Evolutionary conservation across 164 flowering plant species (phyloP).

Genomic region (Litsea cubeba): DNA sequence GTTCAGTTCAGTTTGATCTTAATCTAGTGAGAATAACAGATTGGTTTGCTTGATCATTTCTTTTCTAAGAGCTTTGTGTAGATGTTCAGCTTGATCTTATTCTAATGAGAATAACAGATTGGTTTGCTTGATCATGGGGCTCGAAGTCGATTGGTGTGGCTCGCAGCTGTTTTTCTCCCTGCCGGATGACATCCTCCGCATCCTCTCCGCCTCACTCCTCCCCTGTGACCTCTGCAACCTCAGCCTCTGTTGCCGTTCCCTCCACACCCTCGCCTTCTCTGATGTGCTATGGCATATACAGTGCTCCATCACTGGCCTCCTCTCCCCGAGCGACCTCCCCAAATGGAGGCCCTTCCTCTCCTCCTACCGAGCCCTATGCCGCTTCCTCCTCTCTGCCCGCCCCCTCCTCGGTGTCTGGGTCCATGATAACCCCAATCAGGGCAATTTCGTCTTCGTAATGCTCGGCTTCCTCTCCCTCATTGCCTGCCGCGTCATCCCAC

Average conservation of each 20-base stretch:
- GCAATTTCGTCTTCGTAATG: slow-evolving; percentile 86
- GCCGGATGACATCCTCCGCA: slow-evolving; percentile 68
- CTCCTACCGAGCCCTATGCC: slow-evolving; percentile 65
- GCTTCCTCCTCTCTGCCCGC: slow-evolving; percentile 47
- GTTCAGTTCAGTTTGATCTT: too few species aligned
- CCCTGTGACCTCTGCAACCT: slow-evolving; percentile 69
- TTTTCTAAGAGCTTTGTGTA: too few species aligned
- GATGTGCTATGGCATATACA: slow-evolving; percentile 78
- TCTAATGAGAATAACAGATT: too few species aligned
- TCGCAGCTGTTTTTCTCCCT: slow-evolving; percentile 47
- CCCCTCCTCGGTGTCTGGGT: slow-evolving; percentile 89
- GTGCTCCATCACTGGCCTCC: slow-evolving; percentile 48
- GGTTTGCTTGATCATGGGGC: too few species aligned
- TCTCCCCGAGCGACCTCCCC: slow-evolving; percentile 38
- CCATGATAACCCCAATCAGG: slow-evolving; percentile 93
- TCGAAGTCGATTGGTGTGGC: not conserved
- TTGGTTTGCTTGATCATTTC: too few species aligned
- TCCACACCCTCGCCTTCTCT: slow-evolving; percentile 36
- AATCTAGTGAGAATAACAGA: too few species aligned
- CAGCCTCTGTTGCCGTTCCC: slow-evolving; percentile 50
- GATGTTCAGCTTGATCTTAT: too few species aligned
- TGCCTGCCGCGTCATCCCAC: slow-evolving; percentile 81
- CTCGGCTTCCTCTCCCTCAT: slow-evolving; percentile 77
- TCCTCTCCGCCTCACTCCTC: slow-evolving; percentile 42
- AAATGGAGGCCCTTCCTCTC: slow-evolving; percentile 70